Percentiles rank a stretch among this genome's conserved stretches.
These are phyloP conservation scores for Eucalyptus sp. DNA, from an alignment of 345 rosid genomes.

Conservation along the genomic window DNA sequence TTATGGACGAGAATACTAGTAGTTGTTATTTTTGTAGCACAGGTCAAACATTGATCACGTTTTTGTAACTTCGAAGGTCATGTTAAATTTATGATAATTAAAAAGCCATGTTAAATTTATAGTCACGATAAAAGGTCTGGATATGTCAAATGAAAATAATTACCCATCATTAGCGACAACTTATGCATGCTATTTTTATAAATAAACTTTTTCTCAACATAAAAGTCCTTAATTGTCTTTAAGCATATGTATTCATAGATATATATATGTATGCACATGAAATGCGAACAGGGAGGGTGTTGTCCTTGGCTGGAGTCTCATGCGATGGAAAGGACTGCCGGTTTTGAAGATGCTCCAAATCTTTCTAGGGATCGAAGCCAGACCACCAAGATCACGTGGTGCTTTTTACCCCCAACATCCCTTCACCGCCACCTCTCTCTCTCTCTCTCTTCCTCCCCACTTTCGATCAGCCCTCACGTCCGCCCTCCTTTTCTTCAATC, in stretches of 20 bases:
- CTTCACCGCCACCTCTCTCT: background rate
- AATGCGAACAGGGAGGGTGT: background rate
- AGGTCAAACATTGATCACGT: background rate
- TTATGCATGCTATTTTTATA: background rate
- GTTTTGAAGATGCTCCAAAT: conserved; percentile 23
- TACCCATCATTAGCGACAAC: background rate
- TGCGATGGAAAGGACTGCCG: background rate
- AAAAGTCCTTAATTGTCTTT: background rate
- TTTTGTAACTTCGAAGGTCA: background rate
- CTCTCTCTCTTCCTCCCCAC: background rate
- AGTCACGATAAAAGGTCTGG: accelerated
- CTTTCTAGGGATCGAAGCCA: conserved; percentile 43
- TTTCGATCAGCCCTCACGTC: background rate
- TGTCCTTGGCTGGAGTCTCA: background rate
- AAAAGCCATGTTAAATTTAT: background rate
- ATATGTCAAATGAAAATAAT: background rate
- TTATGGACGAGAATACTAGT: background rate
- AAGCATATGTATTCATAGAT: background rate
- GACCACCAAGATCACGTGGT: conserved; percentile 15
- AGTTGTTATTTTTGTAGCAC: background rate
- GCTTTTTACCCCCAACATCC: background rate
- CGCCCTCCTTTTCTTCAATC: background rate
- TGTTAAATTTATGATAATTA: background rate
- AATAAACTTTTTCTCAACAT: background rate
- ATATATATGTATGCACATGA: background rate